Evolutionary conservation across 2,329 filamentous ascomycete species (phyloP).

Genomic region (Neocucurbitaria cava): DNA sequence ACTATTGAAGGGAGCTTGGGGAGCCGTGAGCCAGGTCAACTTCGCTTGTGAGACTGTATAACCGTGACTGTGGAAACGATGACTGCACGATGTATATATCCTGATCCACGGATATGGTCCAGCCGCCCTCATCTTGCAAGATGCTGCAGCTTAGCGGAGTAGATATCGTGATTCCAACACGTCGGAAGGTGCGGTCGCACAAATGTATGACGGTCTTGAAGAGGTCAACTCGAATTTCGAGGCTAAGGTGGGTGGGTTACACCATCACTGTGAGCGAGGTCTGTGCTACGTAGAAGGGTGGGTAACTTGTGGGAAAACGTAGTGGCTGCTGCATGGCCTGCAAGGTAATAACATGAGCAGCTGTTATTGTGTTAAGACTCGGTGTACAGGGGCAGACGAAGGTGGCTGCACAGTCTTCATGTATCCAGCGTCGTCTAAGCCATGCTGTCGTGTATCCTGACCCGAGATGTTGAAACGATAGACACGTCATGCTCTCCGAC

Average conservation of each 20-base stretch:
- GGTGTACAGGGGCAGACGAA: not conserved
- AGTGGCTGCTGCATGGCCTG: not conserved
- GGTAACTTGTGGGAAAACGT: slow-evolving; percentile 10
- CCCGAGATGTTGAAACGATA: not conserved
- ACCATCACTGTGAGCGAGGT: slow-evolving; percentile 11
- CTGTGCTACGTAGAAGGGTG: slow-evolving; percentile 5
- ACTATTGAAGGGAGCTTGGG: slow-evolving; percentile 1
- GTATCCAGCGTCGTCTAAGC: slow-evolving; percentile 4
- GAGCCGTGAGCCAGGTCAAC: slow-evolving; percentile 7
- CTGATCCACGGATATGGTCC: not conserved
- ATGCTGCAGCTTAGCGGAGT: slow-evolving; percentile 19
- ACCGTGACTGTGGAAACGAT: slow-evolving; percentile 6
- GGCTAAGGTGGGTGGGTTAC: slow-evolving; percentile 5
- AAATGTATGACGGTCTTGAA: slow-evolving; percentile 21
- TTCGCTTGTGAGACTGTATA: slow-evolving; percentile 8
- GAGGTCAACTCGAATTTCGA: slow-evolving; percentile 1
- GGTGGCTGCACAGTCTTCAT: slow-evolving; percentile 6
- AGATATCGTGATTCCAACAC: slow-evolving; percentile 7
- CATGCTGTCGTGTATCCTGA: not conserved
- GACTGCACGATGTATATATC: slow-evolving; percentile 8
- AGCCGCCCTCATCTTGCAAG: slow-evolving; percentile 6
- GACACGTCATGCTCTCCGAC: not conserved
- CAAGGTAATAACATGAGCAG: not conserved
- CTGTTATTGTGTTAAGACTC: not conserved
- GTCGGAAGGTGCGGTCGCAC: slow-evolving; percentile 8